These are phyloP conservation scores for Tagetes patula DNA, from an alignment of 129 eudicot species.

Conservation along the genomic window DNA sequence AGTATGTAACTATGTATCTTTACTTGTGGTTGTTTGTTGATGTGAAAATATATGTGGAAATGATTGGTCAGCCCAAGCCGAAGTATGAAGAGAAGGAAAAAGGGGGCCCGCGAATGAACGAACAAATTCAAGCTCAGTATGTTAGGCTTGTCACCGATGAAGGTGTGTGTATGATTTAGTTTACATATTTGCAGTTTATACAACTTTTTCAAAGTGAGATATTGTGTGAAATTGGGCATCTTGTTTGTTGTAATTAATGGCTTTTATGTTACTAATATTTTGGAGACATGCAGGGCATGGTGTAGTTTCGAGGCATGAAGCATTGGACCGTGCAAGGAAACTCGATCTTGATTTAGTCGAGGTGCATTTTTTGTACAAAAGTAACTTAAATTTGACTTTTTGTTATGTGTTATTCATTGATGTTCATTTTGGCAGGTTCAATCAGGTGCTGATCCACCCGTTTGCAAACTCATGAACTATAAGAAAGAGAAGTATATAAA, in stretches of 20 bases:
- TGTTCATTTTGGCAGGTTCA: conserved; percentile 53
- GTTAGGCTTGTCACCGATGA: conserved; percentile 66
- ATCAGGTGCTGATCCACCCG: conserved; percentile 65
- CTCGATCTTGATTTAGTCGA: conserved; percentile 50
- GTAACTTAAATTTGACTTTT: not conserved
- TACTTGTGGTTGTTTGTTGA: not conserved
- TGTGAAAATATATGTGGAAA: not conserved
- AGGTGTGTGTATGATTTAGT: conserved; percentile 38
- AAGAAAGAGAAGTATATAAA: conserved; percentile 52
- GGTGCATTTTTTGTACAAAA: conserved; percentile 13
- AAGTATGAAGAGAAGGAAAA: conserved; percentile 50
- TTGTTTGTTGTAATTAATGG: not conserved
- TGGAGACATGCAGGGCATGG: conserved; percentile 49
- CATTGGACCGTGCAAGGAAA: conserved; percentile 55
- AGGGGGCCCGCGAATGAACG: conserved; percentile 56
- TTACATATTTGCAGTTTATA: not conserved
- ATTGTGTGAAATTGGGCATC: not conserved
- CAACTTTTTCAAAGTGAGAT: not conserved
- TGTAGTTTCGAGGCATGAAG: conserved; percentile 58
- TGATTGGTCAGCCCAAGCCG: conserved; percentile 37
- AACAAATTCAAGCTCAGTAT: conserved; percentile 41
- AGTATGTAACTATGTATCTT: not conserved
- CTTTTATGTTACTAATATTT: conserved; percentile 9
- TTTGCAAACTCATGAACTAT: conserved; percentile 79
- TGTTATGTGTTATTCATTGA: no score